phyloP scores from a whole-genome alignment of 345 rosid species.

The Melaleuca quinquenervia region DNA sequence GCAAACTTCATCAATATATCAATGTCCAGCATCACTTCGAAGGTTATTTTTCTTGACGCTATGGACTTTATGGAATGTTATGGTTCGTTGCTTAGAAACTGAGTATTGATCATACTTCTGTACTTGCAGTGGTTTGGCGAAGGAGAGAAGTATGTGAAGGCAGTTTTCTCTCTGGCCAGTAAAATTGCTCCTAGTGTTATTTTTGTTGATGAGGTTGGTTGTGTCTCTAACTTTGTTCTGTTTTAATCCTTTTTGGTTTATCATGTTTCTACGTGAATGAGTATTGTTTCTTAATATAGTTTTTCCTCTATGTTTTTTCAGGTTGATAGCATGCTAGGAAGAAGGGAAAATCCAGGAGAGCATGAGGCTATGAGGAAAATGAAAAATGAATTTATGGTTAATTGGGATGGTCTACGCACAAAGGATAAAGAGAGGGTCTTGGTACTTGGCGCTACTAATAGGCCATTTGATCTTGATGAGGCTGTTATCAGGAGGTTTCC shows the following conservation, averaged over 20 bases:
- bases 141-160: conserved; percentile 98
- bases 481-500: conserved; percentile 98
- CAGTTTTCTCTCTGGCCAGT: conserved; percentile 95
- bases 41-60: conserved; percentile 30
- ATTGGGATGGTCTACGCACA: conserved; percentile 96
- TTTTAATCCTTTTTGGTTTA: neutral
- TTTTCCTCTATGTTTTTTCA: conserved; percentile 10
- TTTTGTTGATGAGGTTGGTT: conserved; percentile 87
- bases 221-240: neutral
- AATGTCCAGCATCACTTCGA: conserved; percentile 99
- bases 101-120: neutral
- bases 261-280: neutral
- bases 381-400: conserved; percentile 99
- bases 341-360: conserved; percentile 99
- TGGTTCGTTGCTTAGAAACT: neutral
- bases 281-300: neutral
- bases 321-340: conserved; percentile 99
- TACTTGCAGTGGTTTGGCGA: conserved; percentile 98
- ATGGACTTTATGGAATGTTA: neutral
- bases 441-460: conserved; percentile 93
- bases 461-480: conserved; percentile 98
- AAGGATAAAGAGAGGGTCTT: conserved; percentile 93
- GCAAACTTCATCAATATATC: conserved; percentile 98
- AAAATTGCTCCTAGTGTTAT: conserved; percentile 97
- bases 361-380: conserved; percentile 99